A percentile compares a stretch with the other conserved stretches of the same genome.
These are phyloP conservation scores for Pichia membranifaciens DNA, from an alignment of 805 yeast genomes.

Conservation along the genomic window DNA sequence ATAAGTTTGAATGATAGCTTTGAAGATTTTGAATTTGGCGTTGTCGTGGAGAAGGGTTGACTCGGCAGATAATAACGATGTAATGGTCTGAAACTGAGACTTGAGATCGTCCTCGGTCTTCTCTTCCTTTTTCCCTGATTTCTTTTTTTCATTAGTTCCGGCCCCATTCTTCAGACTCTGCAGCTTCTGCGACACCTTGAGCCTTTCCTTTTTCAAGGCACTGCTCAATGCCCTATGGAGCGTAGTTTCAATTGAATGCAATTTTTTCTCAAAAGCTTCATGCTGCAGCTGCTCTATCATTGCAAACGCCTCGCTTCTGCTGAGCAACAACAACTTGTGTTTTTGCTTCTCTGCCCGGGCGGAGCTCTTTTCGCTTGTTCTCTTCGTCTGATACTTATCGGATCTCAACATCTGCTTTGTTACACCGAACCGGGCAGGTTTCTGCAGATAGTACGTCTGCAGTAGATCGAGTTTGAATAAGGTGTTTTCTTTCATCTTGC, in stretches of 20 bases:
- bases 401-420: constrained; percentile 44
- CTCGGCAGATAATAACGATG: constrained; percentile 5
- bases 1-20: constrained; percentile 12
- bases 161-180: not conserved
- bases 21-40: constrained; percentile 20
- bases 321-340: constrained; percentile 32
- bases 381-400: constrained; percentile 24
- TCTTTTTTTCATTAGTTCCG: not conserved
- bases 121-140: not conserved
- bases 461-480: constrained; percentile 53
- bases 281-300: constrained; percentile 41
- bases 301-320: constrained; percentile 37
- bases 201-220: constrained; percentile 26
- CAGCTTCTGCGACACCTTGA: constrained; percentile 1
- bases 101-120: not conserved
- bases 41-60: constrained; percentile 5
- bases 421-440: constrained; percentile 45
- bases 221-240: constrained; percentile 37
- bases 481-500: constrained; percentile 31
- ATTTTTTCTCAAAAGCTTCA: constrained; percentile 43
- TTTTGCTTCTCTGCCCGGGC: constrained; percentile 11
- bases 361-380: not conserved
- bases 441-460: constrained; percentile 42
- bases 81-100: constrained; percentile 1
- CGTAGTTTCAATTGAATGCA: constrained; percentile 31